Base-by-base conservation (phyloP, 2,329 filamentous ascomycete genomes). In the Penicillium sp. region DNA sequence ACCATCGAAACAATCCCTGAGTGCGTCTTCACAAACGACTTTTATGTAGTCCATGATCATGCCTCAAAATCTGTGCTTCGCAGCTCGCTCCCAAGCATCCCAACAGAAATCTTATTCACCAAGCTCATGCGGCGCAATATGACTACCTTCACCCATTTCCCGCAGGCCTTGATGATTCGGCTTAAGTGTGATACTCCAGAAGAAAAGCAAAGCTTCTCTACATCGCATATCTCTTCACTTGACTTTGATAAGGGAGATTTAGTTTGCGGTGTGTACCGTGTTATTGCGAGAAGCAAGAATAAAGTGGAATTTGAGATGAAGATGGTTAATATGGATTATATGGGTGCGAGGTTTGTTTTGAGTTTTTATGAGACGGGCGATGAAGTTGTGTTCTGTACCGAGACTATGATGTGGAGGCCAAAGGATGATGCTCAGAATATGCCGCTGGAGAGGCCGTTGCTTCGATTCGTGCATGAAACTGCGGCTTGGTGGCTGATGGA, bases 401-500 rank as follows among this genome's bases (percentile, higher is more conserved):
- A 73, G 51, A 69, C 67, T 3, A 52, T 66, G 7, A 71, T 71
- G 67, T 73, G 71, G 71, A 64, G 58, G 22, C 54, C 45, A 18
- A 53, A 45, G 4, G 59, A 60, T 29, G 58, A 64, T 22, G 51
- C 18, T 9, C 49, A 51, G 23, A 52, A 25, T 18, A 61, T 74
- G 63, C 70, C 70, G 11, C 55, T 73, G 46, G 71, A 74, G 51
- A 65, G 58, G 15, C 54, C 55, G 12, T n/a, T 65, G 25, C 12
- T 67, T n/a, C 60, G 59, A 9, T 73, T 64, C 51, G 53, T 73
- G 53, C 70, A 74, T 56, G 70, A 74, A 50, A 60, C 67, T 29
- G 66, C 68, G 20, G 50, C 69, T 26, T 74, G 71, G 72, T 73
- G 70, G 70, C 60, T 74, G 53, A 49, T 74, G 50, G 70, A 71